Evolutionary conservation across 106 monocot species (phyloP).

Genomic region (Agapanthus africanus): DNA sequence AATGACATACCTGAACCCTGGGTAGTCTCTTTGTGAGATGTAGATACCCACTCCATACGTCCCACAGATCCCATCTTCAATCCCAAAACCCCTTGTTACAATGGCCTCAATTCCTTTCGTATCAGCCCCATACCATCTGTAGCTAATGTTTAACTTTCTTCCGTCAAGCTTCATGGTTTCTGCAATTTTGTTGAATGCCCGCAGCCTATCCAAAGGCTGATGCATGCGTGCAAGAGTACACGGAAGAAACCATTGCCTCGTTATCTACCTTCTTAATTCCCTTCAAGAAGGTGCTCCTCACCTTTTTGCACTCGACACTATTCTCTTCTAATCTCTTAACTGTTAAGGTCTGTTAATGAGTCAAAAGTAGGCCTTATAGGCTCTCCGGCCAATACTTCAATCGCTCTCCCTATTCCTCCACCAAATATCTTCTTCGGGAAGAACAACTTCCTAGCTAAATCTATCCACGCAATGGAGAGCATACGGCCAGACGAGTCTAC

Average conservation of each 20-base stretch:
- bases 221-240: neutral
- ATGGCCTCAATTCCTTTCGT: neutral
- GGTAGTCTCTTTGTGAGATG: neutral
- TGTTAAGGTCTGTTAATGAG: neutral
- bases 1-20: neutral
- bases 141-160: neutral
- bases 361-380: neutral
- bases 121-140: neutral
- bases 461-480: neutral
- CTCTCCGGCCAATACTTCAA: neutral
- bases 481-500: neutral
- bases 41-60: neutral
- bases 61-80: neutral
- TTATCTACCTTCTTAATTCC: neutral
- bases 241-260: neutral
- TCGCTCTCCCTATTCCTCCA: neutral
- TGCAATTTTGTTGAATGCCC: neutral
- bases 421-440: neutral
- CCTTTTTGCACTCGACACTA: neutral
- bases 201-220: neutral
- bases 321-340: neutral
- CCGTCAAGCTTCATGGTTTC: neutral
- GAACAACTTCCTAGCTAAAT: neutral
- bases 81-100: neutral
- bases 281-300: neutral